Conservation (phyloP, 371 early-diverging fungal genomes). For the Sporodiniella umbellata region DNA sequence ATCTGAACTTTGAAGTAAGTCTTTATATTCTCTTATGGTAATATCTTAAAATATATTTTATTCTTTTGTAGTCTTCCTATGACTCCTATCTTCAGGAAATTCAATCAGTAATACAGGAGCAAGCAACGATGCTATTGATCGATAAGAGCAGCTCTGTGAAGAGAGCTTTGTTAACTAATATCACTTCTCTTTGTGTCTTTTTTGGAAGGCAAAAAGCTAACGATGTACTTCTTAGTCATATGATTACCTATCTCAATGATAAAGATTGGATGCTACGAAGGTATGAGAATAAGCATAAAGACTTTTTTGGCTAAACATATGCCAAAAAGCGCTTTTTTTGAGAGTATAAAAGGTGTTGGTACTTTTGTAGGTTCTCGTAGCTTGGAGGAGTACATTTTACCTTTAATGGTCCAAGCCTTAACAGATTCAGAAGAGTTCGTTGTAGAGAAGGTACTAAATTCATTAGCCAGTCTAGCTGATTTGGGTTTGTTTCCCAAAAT, state of each 20-base stretch:
- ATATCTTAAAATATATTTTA: background rate
- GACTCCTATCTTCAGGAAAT: conserved; percentile 72
- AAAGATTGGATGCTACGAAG: conserved; percentile 88
- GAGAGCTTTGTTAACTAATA: conserved; percentile 70
- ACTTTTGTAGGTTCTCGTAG: conserved; percentile 83
- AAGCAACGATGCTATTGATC: conserved; percentile 63
- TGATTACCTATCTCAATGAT: conserved; percentile 94
- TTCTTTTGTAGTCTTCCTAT: conserved; percentile 59
- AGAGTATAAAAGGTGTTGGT: conserved; percentile 86
- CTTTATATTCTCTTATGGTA: background rate
- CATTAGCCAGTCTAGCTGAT: conserved; percentile 78
- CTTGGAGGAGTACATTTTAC: conserved; percentile 88
- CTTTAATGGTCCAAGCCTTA: conserved; percentile 89
- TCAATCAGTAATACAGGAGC: conserved; percentile 73
- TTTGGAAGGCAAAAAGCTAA: conserved; percentile 82
- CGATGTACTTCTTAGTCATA: conserved; percentile 84
- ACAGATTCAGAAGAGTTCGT: conserved; percentile 90
- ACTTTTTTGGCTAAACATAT: too few relatives aligned
- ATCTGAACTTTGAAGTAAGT: conserved; percentile 54
- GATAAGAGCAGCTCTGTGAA: conserved; percentile 73
- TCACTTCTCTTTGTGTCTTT: conserved; percentile 79
- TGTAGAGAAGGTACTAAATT: conserved; percentile 81
- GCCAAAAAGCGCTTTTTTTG: conserved; percentile 92
- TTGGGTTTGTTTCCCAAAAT: conserved; percentile 82
- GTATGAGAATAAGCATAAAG: too few relatives aligned